Evolutionary conservation across 495 filamentous ascomycete genomes (phyloP).

Genomic region (Platismatia glauca): DNA sequence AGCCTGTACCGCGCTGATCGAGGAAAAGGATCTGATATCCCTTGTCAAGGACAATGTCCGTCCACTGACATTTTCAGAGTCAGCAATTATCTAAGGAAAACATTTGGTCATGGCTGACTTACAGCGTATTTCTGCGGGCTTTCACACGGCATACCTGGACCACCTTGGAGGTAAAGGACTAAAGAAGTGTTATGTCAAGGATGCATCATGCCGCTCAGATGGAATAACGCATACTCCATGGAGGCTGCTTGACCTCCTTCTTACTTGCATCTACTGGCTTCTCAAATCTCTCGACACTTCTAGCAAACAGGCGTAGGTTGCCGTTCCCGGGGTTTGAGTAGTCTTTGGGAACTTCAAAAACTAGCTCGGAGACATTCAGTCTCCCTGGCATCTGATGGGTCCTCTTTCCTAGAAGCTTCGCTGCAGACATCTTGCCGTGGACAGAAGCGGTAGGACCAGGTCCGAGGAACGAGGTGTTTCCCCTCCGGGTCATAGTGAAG

Average conservation of each 20-base stretch:
- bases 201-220: background rate
- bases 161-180: constrained; percentile 12
- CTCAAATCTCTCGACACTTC: constrained; percentile 56
- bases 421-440: background rate
- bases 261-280: constrained; percentile 45
- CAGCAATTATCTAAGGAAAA: background rate
- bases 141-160: background rate
- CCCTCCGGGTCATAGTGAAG: background rate
- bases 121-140: constrained; percentile 54
- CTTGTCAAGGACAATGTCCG: constrained; percentile 59
- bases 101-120: background rate
- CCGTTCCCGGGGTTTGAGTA: constrained; percentile 54
- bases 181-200: background rate
- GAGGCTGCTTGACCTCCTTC: constrained; percentile 44
- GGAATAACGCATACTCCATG: constrained; percentile 35
- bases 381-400: constrained; percentile 56
- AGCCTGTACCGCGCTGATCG: constrained; percentile 67
- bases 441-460: background rate
- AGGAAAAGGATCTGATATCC: constrained; percentile 77
- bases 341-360: constrained; percentile 78
- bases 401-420: constrained; percentile 27
- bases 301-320: constrained; percentile 63
- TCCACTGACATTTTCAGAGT: constrained; percentile 32
- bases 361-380: constrained; percentile 66
- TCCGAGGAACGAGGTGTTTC: background rate